A percentile compares a stretch with the other conserved stretches of the same genome.
These are phyloP conservation scores for Leishmania turanica DNA, from an alignment of 208 protist genomes.

Conservation along the genomic window DNA sequence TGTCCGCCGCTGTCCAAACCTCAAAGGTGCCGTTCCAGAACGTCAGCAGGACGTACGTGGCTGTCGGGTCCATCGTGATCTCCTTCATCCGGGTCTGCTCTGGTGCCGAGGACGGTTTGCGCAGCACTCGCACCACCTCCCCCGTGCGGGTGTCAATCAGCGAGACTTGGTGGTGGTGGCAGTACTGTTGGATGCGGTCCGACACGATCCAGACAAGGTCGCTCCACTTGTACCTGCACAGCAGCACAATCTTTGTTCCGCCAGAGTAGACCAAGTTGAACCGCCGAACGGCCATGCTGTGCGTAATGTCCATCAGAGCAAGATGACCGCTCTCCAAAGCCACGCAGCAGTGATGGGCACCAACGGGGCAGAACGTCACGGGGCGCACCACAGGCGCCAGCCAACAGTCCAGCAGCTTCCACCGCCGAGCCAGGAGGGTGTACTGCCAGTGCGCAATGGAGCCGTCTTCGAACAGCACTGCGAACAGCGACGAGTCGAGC, in stretches of 20 bases:
- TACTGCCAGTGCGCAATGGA: constrained; percentile 76
- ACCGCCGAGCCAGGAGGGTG: constrained; percentile 44
- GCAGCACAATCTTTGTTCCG: constrained; percentile 68
- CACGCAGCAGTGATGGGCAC: constrained; percentile 53
- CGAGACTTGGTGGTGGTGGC: constrained; percentile 79
- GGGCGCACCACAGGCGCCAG: constrained; percentile 49
- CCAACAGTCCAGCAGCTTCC: constrained; percentile 53
- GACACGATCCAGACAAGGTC: constrained; percentile 83
- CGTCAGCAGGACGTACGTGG: constrained; percentile 63
- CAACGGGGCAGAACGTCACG: constrained; percentile 43
- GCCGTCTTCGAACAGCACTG: constrained; percentile 79
- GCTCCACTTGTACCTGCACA: constrained; percentile 63
- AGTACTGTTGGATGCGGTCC: constrained; percentile 45
- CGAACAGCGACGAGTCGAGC: constrained; percentile 51
- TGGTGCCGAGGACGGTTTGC: constrained; percentile 61
- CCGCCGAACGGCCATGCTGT: constrained; percentile 52
- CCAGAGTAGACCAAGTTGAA: constrained; percentile 79
- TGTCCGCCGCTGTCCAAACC: constrained; percentile 72
- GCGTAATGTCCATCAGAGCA: constrained; percentile 63
- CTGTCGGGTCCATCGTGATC: constrained; percentile 52
- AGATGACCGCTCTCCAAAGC: constrained; percentile 74
- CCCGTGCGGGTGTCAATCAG: constrained; percentile 78
- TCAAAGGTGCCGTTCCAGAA: constrained; percentile 86
- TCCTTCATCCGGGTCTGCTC: constrained; percentile 70
- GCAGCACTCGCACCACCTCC: constrained; percentile 65